Evolutionary conservation across 1,284 basidiomycete species (phyloP).

Genomic region (Veloboletus limbatus): DNA sequence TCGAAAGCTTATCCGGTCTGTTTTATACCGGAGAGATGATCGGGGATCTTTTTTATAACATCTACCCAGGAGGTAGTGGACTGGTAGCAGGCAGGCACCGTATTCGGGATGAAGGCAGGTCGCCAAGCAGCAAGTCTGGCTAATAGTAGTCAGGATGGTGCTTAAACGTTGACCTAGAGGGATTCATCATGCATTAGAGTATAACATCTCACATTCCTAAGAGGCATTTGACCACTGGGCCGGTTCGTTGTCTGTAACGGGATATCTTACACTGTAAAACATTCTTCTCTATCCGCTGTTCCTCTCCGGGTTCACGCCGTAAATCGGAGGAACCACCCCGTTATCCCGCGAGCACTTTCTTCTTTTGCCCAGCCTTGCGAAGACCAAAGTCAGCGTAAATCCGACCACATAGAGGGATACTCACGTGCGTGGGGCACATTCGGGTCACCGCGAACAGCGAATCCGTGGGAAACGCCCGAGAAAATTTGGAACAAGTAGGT

Average conservation of each 20-base stretch:
- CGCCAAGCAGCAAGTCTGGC: slow-evolving; percentile 38
- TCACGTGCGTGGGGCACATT: slow-evolving; percentile 21
- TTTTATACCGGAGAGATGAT: slow-evolving; percentile 69
- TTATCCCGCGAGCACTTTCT: slow-evolving; percentile 20
- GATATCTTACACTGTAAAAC: neutral
- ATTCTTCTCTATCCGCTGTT: neutral
- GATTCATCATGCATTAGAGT: neutral
- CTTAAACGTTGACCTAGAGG: neutral
- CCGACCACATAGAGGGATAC: slow-evolving; percentile 20
- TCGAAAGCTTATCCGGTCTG: slow-evolving; percentile 47
- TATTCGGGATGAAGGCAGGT: slow-evolving; percentile 64
- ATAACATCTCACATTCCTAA: neutral
- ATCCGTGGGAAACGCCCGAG: slow-evolving; percentile 33
- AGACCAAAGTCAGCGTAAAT: neutral
- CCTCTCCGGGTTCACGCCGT: neutral
- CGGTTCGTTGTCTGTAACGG: too few relatives aligned
- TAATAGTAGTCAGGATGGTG: neutral
- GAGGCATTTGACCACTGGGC: too few relatives aligned
- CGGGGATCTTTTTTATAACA: slow-evolving; percentile 57
- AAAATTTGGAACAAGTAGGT: slow-evolving; percentile 31
- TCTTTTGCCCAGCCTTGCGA: slow-evolving; percentile 21
- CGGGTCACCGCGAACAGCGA: slow-evolving; percentile 29
- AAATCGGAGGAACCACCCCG: slow-evolving; percentile 20
- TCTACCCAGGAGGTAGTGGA: slow-evolving; percentile 69
- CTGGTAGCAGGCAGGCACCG: slow-evolving; percentile 60